Percentiles rank a stretch among this genome's conserved stretches.
Conservation (phyloP, 2,329 filamentous ascomycete genomes). For the Lasiodiplodia sp. region DNA sequence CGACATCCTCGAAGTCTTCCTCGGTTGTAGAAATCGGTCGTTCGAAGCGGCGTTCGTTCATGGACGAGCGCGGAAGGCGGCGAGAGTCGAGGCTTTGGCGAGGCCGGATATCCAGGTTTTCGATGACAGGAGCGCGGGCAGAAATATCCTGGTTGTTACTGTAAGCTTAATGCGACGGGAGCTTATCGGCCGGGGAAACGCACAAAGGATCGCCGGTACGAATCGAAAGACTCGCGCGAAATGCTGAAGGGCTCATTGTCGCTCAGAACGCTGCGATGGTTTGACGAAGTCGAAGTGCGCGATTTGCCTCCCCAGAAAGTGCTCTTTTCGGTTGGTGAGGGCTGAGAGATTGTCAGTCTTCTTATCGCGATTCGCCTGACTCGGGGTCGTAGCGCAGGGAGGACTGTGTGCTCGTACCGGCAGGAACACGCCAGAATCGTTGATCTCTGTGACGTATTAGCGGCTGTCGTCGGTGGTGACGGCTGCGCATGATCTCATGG, state of each 20-base stretch:
- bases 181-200: conserved; percentile 46
- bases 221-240: conserved; percentile 95
- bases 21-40: conserved; percentile 71
- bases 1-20: conserved; percentile 89
- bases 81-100: conserved; percentile 84
- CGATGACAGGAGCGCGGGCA: conserved; percentile 77
- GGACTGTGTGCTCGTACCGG: conserved; percentile 67
- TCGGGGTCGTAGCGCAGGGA: conserved; percentile 23
- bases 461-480: neutral
- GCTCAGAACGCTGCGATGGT: conserved; percentile 70
- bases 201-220: conserved; percentile 94
- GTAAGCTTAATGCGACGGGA: conserved; percentile 13
- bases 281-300: conserved; percentile 60
- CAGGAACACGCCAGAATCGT: conserved; percentile 93
- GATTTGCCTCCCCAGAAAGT: conserved; percentile 76
- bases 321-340: conserved; percentile 88
- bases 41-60: conserved; percentile 65
- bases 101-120: conserved; percentile 54
- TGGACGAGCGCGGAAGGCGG: conserved; percentile 67
- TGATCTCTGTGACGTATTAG: conserved; percentile 73
- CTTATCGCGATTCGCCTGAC: conserved; percentile 16
- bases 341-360: conserved; percentile 57
- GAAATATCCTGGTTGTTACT: conserved; percentile 79
- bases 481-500: neutral
- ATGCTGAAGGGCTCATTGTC: conserved; percentile 95